A percentile compares a stretch with the other conserved stretches of the same genome.
phyloP scores from a whole-genome alignment of 352 stramenopile genomes.

The Phytopythium aichiense region DNA sequence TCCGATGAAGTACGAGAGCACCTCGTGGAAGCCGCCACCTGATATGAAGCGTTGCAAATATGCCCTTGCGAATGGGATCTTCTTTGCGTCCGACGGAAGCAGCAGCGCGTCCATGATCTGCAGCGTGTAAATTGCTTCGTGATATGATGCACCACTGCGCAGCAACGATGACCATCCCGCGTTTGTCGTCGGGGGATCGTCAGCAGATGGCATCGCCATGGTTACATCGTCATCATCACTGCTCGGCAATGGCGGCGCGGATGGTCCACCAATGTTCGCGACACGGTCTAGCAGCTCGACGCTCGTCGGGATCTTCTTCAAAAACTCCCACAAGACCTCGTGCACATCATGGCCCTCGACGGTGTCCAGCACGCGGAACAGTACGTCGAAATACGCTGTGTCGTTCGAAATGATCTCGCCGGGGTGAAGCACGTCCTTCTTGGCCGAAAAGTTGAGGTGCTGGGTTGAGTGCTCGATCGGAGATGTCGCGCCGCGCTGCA shows the following conservation, averaged over 20 bases:
- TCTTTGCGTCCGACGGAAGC: constrained; percentile 58
- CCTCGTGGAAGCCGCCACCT: constrained; percentile 74
- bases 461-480: constrained; percentile 28
- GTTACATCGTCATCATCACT: constrained; percentile 29
- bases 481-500: constrained; percentile 38
- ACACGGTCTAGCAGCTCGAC: constrained; percentile 59
- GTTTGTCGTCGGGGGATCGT: constrained; percentile 18
- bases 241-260: constrained; percentile 6
- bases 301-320: constrained; percentile 83
- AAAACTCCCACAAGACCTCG: constrained; percentile 69
- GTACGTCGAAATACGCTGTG: constrained; percentile 72
- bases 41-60: constrained; percentile 76
- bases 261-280: constrained; percentile 37
- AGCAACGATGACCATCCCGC: constrained; percentile 64
- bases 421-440: constrained; percentile 35
- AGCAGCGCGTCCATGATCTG: constrained; percentile 86
- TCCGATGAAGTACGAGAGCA: constrained; percentile 79
- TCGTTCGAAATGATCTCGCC: constrained; percentile 63
- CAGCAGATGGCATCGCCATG: constrained; percentile 26
- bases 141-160: constrained; percentile 55
- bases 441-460: constrained; percentile 22
- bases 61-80: constrained; percentile 48
- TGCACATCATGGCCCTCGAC: constrained; percentile 57
- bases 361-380: constrained; percentile 80
- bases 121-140: constrained; percentile 83